Evolutionary conservation across 2,329 filamentous ascomycete species (phyloP).

Genomic region (Penicillium sp.): DNA sequence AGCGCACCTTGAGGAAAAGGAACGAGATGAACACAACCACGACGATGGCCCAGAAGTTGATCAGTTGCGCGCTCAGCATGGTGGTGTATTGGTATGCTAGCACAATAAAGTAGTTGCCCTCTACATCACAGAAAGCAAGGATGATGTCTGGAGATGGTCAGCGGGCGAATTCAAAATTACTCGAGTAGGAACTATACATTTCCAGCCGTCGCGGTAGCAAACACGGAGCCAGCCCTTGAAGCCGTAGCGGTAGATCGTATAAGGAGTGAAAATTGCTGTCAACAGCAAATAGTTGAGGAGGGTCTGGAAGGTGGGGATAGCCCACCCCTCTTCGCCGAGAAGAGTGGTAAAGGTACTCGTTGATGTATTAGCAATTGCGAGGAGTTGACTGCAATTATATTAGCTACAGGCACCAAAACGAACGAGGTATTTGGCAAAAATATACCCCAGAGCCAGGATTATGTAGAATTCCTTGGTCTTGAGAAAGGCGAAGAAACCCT

Average conservation of each 20-base stretch:
- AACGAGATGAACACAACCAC: conserved; percentile 86
- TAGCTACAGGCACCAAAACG: neutral
- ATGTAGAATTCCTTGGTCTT: conserved; percentile 84
- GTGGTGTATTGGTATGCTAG: conserved; percentile 91
- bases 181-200: conserved; percentile 51
- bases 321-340: conserved; percentile 65
- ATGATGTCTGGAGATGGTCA: conserved; percentile 60
- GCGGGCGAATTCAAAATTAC: neutral
- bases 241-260: conserved; percentile 78
- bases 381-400: conserved; percentile 59
- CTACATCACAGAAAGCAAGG: conserved; percentile 86
- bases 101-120: conserved; percentile 98
- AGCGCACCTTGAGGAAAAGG: conserved; percentile 78
- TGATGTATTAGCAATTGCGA: conserved; percentile 84
- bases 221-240: conserved; percentile 66
- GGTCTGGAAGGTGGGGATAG: conserved; percentile 91
- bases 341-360: conserved; percentile 89
- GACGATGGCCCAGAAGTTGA: conserved; percentile 98
- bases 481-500: conserved; percentile 66
- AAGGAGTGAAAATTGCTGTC: conserved; percentile 74
- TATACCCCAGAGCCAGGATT: conserved; percentile 70
- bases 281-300: conserved; percentile 92
- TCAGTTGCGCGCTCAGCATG: conserved; percentile 85
- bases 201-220: conserved; percentile 75
- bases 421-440: conserved; percentile 8